These are phyloP conservation scores for Suillus fuscotomentosus DNA, from an alignment of 768 basidiomycete genomes.

Conservation along the genomic window DNA sequence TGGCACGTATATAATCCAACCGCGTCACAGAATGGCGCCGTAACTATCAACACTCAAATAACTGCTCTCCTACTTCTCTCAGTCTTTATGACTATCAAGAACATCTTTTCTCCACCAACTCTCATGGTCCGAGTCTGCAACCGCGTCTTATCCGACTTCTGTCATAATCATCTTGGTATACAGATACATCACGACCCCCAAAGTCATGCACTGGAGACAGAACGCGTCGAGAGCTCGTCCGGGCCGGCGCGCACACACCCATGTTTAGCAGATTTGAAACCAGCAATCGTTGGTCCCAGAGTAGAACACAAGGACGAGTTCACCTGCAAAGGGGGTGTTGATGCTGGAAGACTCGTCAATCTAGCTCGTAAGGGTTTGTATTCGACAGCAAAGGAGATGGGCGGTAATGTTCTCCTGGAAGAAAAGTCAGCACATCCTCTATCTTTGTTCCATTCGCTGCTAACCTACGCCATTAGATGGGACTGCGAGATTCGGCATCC, in stretches of 20 bases:
- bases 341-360: slow-evolving; percentile 31
- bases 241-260: slow-evolving; percentile 31
- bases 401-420: slow-evolving; percentile 36
- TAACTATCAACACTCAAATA: not conserved
- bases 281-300: slow-evolving; percentile 30
- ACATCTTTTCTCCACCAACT: slow-evolving; percentile 15
- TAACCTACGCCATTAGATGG: slow-evolving; percentile 28
- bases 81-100: not conserved
- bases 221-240: slow-evolving; percentile 32
- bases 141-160: slow-evolving; percentile 22
- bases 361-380: slow-evolving; percentile 33
- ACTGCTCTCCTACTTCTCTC: not conserved
- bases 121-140: slow-evolving; percentile 27
- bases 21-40: not conserved
- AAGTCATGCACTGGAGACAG: slow-evolving; percentile 17
- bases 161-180: slow-evolving; percentile 18
- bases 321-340: slow-evolving; percentile 35
- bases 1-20: slow-evolving; percentile 4
- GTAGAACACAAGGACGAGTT: slow-evolving; percentile 35
- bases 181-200: slow-evolving; percentile 20
- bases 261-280: slow-evolving; percentile 20
- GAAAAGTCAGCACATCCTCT: slow-evolving; percentile 30
- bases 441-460: slow-evolving; percentile 16
- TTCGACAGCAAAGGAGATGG: slow-evolving; percentile 31
- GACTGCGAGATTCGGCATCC: slow-evolving; percentile 34